phyloP scores from a whole-genome alignment of 176 grass and related monocot genomes.

The Poa pratensis region DNA sequence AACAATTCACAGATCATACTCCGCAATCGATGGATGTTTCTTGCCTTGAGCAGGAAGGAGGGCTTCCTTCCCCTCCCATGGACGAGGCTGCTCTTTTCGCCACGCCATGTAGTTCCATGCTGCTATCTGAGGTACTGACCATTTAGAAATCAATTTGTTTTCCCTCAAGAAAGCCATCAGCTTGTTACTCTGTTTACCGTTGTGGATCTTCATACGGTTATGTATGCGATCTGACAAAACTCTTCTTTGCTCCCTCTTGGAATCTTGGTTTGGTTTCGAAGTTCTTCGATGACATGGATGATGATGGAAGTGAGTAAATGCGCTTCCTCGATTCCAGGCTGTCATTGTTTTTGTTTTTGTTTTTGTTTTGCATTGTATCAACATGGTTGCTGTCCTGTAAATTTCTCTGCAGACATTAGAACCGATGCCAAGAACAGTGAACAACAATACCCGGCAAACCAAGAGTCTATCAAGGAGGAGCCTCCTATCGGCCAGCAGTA shows the following conservation, averaged over 20 bases:
- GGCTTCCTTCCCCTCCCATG: conserved; percentile 67
- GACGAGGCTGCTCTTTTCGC: conserved; percentile 64
- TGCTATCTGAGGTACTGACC: conserved; percentile 59
- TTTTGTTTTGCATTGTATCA: conserved; percentile 7
- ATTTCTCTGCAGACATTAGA: conserved; percentile 44
- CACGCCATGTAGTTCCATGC: conserved; percentile 53
- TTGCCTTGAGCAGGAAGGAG: conserved; percentile 58
- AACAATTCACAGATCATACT: conserved; percentile 54
- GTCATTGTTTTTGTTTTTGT: no score
- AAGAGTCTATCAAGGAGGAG: conserved; percentile 34
- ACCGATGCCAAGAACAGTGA: conserved; percentile 14
- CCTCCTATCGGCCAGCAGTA: conserved; percentile 24
- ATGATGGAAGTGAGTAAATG: conserved; percentile 77
- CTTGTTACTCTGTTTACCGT: background rate
- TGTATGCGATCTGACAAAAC: conserved; percentile 45
- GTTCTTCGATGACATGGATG: conserved; percentile 78
- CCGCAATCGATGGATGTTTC: conserved; percentile 53
- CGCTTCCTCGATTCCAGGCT: conserved; percentile 10
- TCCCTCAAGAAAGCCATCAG: background rate
- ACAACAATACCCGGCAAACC: conserved; percentile 27
- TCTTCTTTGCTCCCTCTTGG: conserved; percentile 16
- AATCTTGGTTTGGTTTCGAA: conserved; percentile 49
- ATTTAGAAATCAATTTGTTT: background rate
- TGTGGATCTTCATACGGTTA: background rate
- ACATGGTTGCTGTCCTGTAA: background rate